These are phyloP conservation scores for Cryptococcus sp. DNA, from an alignment of 1,284 basidiomycete species.

Conservation along the genomic window DNA sequence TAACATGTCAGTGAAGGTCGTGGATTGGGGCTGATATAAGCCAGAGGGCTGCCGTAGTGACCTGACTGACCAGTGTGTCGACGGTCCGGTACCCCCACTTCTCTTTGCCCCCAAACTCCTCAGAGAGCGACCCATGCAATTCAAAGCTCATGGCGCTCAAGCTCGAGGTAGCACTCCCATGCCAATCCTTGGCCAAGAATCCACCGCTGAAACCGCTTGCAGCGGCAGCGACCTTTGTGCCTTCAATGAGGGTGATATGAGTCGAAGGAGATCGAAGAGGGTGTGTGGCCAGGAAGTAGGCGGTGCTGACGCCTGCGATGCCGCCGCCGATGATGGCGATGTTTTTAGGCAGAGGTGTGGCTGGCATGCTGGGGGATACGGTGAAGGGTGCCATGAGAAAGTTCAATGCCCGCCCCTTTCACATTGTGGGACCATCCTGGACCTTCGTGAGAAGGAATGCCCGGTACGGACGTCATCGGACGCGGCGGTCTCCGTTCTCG, in stretches of 20 bases:
- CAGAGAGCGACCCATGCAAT: slow-evolving; percentile 74
- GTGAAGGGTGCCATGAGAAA: background rate
- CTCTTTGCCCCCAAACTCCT: slow-evolving; percentile 65
- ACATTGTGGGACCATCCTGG: background rate
- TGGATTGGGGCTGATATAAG: background rate
- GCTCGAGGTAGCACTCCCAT: slow-evolving; percentile 53
- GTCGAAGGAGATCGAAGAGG: slow-evolving; percentile 51
- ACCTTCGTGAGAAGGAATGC: background rate
- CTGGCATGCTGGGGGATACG: background rate
- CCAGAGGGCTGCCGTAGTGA: background rate
- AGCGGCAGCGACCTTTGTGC: slow-evolving; percentile 59
- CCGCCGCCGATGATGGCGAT: slow-evolving; percentile 57
- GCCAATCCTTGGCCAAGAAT: slow-evolving; percentile 80
- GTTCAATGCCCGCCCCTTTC: background rate
- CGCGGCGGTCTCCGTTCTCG: background rate
- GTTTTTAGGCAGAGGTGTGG: slow-evolving; percentile 15
- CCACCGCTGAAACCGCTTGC: slow-evolving; percentile 90
- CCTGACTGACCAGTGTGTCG: slow-evolving; percentile 49
- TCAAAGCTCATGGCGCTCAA: slow-evolving; percentile 72
- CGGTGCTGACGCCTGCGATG: slow-evolving; percentile 80
- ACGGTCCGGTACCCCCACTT: slow-evolving; percentile 81
- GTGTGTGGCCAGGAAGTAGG: slow-evolving; percentile 50
- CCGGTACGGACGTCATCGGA: background rate
- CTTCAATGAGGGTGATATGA: slow-evolving; percentile 64
- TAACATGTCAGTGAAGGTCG: background rate